Percentiles rank a stretch among this genome's conserved stretches.
phyloP scores from a whole-genome alignment of 352 stramenopile species.

The Albugo laibachii region DNA sequence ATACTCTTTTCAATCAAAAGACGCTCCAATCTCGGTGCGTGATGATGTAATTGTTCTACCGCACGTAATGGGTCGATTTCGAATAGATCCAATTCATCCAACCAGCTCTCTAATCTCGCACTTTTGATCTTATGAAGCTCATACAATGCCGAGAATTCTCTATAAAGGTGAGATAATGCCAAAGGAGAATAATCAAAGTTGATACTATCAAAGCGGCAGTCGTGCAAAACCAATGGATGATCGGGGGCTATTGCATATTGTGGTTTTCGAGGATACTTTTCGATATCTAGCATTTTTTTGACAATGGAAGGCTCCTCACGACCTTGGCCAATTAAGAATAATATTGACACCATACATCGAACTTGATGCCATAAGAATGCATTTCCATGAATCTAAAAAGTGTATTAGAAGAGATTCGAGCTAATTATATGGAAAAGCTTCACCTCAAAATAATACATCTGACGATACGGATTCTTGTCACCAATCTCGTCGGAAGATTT shows the following conservation, averaged over 20 bases:
- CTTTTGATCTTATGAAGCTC: conserved; percentile 54
- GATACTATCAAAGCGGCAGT: conserved; percentile 86
- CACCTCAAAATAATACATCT: conserved; percentile 53
- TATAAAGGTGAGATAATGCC: conserved; percentile 51
- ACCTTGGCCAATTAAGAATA: conserved; percentile 90
- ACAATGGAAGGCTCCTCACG: conserved; percentile 84
- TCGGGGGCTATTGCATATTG: conserved; percentile 92
- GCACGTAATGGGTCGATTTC: conserved; percentile 17
- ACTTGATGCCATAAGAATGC: conserved; percentile 99
- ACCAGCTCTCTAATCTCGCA: conserved; percentile 46
- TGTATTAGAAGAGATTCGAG: neutral
- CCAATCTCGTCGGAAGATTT: conserved; percentile 31
- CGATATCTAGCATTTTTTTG: conserved; percentile 84
- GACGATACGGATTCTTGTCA: conserved; percentile 17
- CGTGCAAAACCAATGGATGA: conserved; percentile 90
- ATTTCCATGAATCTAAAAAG: conserved; percentile 59
- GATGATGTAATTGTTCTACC: conserved; percentile 53
- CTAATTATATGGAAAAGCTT: neutral
- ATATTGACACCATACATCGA: conserved; percentile 92
- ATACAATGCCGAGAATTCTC: conserved; percentile 70
- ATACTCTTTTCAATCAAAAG: conserved; percentile 44
- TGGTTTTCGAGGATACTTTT: conserved; percentile 53
- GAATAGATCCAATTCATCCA: conserved; percentile 36
- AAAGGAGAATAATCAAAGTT: conserved; percentile 59
- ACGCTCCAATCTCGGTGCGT: conserved; percentile 46